Evolutionary conservation across 352 stramenopile species (phyloP), one percentile per base, ranked within the genome.

Genomic region (Elongisporangium senticosum): DNA sequence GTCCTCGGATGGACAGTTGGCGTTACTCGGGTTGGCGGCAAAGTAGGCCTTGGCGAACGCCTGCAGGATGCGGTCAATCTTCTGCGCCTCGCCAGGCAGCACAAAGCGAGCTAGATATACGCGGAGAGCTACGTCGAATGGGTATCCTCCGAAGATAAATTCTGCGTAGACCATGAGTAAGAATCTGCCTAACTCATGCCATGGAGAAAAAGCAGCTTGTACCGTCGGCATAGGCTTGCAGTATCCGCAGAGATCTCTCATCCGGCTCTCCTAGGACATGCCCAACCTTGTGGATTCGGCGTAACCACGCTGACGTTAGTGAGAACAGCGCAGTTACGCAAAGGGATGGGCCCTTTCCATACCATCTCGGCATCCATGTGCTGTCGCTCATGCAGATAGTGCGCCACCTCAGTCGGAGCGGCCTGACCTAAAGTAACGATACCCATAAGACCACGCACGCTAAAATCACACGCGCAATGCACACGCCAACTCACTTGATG

Each of bases 1-100:
- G 51, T 93, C 83, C 53, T 90, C 81, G 1, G 77, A 83, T 40
- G 77, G 72, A 62, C 79, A 90, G 22, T 82, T 56, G 15, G 58
- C 60, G 58, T 75, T 81, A 56, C 63, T 49, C 11, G 75, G 73
- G 52, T 93, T 91, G 22, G 72, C 77, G 1, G 51, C 28, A 54
- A 79, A 86, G 51, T 84, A 93, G 7, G 83, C 72, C 24, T 75
- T 83, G 19, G 81, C 79, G 39, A 93, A 91, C 7, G 83, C 83
- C 50, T 93, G 77, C 3, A 93, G 66, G 57, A 93, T 86, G n/a
- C 83, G 77, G 66, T 93, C 83, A 50, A 93, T 93, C 60, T 93
- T 91, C 65, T 93, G 83, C 28, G 83, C 83, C 65, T 93, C 83
- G 50, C 75, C 71, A 4, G 81, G 81, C 51, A 91, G 60, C 54